Evolutionary conservation across 202 grass and related monocot genomes (phyloP).

Genomic region (Carex arenaria): DNA sequence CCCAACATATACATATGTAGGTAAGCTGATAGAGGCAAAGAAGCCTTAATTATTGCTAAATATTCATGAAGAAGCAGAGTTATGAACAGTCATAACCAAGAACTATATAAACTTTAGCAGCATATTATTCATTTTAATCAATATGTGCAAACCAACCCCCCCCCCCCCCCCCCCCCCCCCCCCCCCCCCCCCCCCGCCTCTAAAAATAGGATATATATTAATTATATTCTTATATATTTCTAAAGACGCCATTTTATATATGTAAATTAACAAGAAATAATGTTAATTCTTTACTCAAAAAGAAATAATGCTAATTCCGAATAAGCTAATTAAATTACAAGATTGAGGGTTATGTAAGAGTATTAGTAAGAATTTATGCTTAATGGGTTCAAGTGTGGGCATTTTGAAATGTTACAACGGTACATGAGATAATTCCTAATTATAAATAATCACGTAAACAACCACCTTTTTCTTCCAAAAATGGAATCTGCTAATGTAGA

Average conservation of each 20-base stretch:
- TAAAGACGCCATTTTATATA: too few species aligned
- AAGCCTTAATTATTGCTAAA: neutral
- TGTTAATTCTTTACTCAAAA: too few species aligned
- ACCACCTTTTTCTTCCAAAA: slow-evolving; percentile 71
- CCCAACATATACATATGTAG: neutral
- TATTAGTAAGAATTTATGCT: neutral
- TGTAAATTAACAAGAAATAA: too few species aligned
- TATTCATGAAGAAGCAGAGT: neutral
- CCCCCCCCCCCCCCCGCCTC: too few species aligned
- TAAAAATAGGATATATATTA: neutral
- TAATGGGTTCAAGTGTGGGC: neutral
- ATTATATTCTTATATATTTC: neutral
- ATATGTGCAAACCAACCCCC: too few species aligned
- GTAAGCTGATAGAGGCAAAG: neutral
- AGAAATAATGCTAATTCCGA: too few species aligned
- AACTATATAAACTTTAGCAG: neutral
- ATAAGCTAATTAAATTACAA: too few species aligned
- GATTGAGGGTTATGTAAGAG: neutral
- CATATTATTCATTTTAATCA: neutral
- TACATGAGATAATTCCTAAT: slow-evolving; percentile 15
- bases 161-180: too few species aligned
- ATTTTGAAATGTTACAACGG: neutral
- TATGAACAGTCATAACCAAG: neutral
- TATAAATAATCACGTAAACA: slow-evolving; percentile 26
- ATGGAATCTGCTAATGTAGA: slow-evolving; percentile 72